Base-by-base conservation (phyloP, 1,284 basidiomycete species). In the Fomitopsis pinicola region DNA sequence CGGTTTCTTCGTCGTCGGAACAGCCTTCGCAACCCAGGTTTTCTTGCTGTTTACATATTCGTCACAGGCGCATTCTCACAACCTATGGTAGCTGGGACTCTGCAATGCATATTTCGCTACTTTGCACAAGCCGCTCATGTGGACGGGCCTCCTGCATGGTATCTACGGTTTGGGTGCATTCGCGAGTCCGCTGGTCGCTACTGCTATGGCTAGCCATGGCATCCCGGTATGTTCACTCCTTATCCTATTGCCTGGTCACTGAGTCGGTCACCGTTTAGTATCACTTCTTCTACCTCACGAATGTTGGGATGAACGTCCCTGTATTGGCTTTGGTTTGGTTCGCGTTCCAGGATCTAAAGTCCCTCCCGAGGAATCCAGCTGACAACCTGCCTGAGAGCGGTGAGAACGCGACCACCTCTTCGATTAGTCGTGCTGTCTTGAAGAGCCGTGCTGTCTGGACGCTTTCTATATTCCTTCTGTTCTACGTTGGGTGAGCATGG, bases 101-200 rank as follows among this genome's bases (percentile, higher is more conserved):
- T 70, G 66, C 46, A 72, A 74, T 38, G 69, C 72, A 2, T 74
- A 73, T 57, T 75, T 75, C 44, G 70, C 73, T 6, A 66, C 62
- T 26, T 62, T 75, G n/a, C 62, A 63, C 22, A 71, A 68, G 42
- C 71, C 73, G 1, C 66, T 75, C n/a, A 59, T 74, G 35, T 72
- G 69, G 60, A 75, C 71, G 17, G 71, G 73, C 7, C 42, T 73
- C 14, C 65, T 75, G 1, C 73, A 73, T 55, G 71, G 73, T 3
- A 68, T 72, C 40, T 74, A 72, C 50, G 71, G 73, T 1, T 64
- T 75, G 5, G 72, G 73, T 33, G 69, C 71, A 5, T 75, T 74
- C 50, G 70, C 69, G 5, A 73, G 72, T 55, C 72, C 72, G 1
- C 54, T 71, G 17, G 67, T 75, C 10, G 73, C 73, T 1, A 73